Evolutionary conservation across 129 eudicot genomes (phyloP).

Genomic region (Helianthus tuberosus): DNA sequence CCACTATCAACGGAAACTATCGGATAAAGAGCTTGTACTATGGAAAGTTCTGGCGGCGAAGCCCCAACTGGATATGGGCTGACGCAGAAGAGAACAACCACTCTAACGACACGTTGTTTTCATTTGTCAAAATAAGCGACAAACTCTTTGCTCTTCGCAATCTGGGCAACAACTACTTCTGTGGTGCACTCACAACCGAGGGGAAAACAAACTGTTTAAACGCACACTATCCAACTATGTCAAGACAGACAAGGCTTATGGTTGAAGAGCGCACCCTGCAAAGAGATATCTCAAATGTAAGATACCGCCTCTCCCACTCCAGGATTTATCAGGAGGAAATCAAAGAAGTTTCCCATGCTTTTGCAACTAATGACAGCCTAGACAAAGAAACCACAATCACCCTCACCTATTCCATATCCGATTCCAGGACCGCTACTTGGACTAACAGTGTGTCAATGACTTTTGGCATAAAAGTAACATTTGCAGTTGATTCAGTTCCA

Average conservation of each 20-base stretch:
- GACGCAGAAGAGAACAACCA: not conserved
- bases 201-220: not conserved
- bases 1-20: conserved; percentile 4
- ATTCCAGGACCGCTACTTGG: not conserved
- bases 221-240: not conserved
- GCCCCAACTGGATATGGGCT: conserved; percentile 3
- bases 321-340: conserved; percentile 9
- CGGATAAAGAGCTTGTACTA: not conserved
- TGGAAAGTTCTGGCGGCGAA: conserved; percentile 4
- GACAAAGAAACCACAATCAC: not conserved
- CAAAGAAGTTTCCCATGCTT: conserved; percentile 5
- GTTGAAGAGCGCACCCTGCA: not conserved
- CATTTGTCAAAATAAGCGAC: not conserved
- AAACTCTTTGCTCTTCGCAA: not conserved
- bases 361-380: conserved; percentile 3
- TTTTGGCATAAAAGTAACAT: not conserved
- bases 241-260: conserved; percentile 5
- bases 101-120: not conserved
- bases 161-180: not conserved
- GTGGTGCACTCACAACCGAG: not conserved
- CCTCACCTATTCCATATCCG: too few species aligned
- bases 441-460: not conserved
- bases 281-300: not conserved
- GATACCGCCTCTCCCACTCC: conserved; percentile 14
- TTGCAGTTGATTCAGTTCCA: not conserved